Percentiles rank a stretch among this genome's conserved stretches.
phyloP scores from a whole-genome alignment of 345 rosid genomes.

The Corchorus olitorius region DNA sequence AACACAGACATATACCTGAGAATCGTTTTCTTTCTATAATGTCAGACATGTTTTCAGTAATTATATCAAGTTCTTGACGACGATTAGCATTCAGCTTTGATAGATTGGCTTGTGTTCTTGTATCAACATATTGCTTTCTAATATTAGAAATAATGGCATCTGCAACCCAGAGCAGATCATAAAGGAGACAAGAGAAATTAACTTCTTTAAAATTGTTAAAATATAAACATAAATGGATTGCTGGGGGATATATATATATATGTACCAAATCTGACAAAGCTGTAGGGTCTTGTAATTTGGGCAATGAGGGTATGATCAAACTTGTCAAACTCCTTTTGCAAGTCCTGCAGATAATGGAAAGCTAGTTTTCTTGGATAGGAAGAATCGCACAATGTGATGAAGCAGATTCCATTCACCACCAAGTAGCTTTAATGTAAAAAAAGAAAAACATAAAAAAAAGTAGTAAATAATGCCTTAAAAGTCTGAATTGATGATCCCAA shows the following conservation, averaged over 20 bases:
- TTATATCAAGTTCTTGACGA: conserved; percentile 35
- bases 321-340: conserved; percentile 48
- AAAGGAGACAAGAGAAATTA: background rate
- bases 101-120: conserved; percentile 61
- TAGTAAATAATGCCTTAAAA: too few relatives aligned
- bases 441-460: background rate
- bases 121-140: conserved; percentile 56
- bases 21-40: conserved; percentile 39
- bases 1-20: too few relatives aligned
- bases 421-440: conserved; percentile 44
- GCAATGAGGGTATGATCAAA: conserved; percentile 34
- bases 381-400: conserved; percentile 54
- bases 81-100: conserved; percentile 47
- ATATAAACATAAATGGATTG: background rate
- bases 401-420: conserved; percentile 54
- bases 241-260: background rate
- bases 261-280: conserved; percentile 55
- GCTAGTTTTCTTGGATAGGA: conserved; percentile 71
- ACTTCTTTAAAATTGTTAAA: background rate
- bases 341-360: conserved; percentile 59
- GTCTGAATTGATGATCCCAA: too few relatives aligned
- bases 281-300: conserved; percentile 49
- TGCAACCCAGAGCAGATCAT: conserved; percentile 21
- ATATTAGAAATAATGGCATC: conserved; percentile 44
- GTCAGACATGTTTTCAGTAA: conserved; percentile 41